phyloP scores from a whole-genome alignment of 192 early-diverging fungal species.

The Coemansia sp. region DNA sequence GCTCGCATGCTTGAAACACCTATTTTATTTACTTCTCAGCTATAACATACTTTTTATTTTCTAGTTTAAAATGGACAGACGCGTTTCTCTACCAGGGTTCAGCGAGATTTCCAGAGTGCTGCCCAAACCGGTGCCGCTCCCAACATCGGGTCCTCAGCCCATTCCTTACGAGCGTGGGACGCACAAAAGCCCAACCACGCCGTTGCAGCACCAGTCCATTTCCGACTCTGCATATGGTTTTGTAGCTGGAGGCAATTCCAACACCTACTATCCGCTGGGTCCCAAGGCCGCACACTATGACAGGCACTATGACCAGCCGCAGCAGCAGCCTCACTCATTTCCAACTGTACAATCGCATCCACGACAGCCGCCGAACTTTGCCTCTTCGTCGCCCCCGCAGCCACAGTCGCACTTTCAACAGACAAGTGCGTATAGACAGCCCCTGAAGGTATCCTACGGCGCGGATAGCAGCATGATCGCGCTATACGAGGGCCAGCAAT shows the following conservation, averaged over 20 bases:
- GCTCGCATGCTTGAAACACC: neutral
- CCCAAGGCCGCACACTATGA: constrained; percentile 15
- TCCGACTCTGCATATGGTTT: constrained; percentile 1
- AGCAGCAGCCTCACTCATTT: constrained; percentile 14
- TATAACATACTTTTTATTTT: neutral
- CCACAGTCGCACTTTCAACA: constrained; percentile 5
- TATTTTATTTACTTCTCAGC: neutral
- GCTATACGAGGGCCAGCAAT: constrained; percentile 14
- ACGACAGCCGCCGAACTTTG: neutral
- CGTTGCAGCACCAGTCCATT: neutral
- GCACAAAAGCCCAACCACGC: constrained; percentile 1
- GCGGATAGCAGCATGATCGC: constrained; percentile 14
- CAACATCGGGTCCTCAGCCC: constrained; percentile 20
- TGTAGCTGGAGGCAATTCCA: neutral
- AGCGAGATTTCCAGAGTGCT: constrained; percentile 43
- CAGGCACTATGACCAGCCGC: constrained; percentile 13
- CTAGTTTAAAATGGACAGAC: constrained; percentile 29
- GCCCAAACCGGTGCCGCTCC: constrained; percentile 20
- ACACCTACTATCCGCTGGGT: constrained; percentile 16
- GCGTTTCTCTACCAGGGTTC: constrained; percentile 47
- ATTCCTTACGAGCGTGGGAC: constrained; percentile 23
- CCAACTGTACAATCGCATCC: constrained; percentile 17
- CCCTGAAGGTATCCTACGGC: constrained; percentile 12
- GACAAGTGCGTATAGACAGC: neutral
- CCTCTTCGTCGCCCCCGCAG: neutral